Conservation (phyloP, 164 flowering plant genomes). For the Hamamelis virginiana region DNA sequence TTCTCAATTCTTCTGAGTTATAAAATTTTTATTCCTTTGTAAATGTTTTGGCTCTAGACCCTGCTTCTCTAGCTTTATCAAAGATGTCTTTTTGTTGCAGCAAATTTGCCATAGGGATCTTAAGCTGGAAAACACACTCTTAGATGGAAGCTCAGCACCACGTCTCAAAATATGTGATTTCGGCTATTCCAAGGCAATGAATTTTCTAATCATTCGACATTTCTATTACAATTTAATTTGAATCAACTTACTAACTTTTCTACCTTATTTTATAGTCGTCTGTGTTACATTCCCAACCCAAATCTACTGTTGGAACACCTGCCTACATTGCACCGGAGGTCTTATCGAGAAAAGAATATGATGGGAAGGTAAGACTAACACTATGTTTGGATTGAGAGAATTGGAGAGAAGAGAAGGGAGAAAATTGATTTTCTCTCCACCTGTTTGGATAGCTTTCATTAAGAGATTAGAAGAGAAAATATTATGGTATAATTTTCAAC, state of each 20-base stretch:
- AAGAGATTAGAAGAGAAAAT: too few species aligned
- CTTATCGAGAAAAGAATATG: slow-evolving; percentile 48
- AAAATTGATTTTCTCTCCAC: too few species aligned
- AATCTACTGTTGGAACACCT: slow-evolving; percentile 66
- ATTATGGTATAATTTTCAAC: too few species aligned
- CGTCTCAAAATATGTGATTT: slow-evolving; percentile 65
- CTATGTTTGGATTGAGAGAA: too few species aligned
- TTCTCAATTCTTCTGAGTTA: neutral
- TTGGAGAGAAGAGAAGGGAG: too few species aligned
- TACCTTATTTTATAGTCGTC: slow-evolving; percentile 37
- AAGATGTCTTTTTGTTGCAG: slow-evolving; percentile 24
- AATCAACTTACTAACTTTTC: neutral
- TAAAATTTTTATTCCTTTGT: neutral
- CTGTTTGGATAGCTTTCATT: too few species aligned
- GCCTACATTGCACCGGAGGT: slow-evolving; percentile 71
- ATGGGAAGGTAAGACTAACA: slow-evolving; percentile 51
- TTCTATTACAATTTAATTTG: neutral
- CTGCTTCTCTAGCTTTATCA: neutral
- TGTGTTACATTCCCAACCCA: slow-evolving; percentile 67
- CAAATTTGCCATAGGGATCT: slow-evolving; percentile 74
- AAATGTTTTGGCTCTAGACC: neutral
- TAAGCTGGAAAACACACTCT: slow-evolving; percentile 60
- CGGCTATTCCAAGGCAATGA: slow-evolving; percentile 60
- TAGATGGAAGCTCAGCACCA: slow-evolving; percentile 57
- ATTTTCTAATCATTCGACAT: neutral